Conservation (phyloP, 2,329 filamentous ascomycete species). For the Keithomyces neogunnii region DNA sequence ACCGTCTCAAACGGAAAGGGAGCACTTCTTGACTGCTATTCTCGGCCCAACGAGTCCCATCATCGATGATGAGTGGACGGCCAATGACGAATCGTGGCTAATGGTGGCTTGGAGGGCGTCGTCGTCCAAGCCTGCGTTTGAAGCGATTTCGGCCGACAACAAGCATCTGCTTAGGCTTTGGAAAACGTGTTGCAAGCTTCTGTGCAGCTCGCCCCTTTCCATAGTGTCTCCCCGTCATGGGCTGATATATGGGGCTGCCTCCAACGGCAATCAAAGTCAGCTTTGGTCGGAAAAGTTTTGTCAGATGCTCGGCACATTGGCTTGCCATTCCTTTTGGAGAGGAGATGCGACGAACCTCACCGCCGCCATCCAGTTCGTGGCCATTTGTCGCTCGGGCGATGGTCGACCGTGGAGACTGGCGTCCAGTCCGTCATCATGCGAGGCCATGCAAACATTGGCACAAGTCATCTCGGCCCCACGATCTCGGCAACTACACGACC, state of each 20-base stretch:
- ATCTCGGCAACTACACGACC: background rate
- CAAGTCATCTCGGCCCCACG: background rate
- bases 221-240: conserved; percentile 1
- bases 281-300: conserved; percentile 4
- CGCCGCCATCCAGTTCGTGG: conserved; percentile 1
- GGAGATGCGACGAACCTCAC: background rate
- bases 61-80: background rate
- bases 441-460: background rate
- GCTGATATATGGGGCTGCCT: background rate
- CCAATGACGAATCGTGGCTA: background rate
- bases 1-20: too few relatives aligned
- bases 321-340: conserved; percentile 2
- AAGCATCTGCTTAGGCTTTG: conserved; percentile 1
- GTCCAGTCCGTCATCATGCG: background rate
- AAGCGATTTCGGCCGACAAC: background rate
- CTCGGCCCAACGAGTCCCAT: background rate
- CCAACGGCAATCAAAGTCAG: background rate
- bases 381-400: conserved; percentile 1
- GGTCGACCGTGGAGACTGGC: conserved; percentile 2
- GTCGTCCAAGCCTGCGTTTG: background rate
- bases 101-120: background rate
- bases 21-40: background rate
- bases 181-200: background rate
- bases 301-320: background rate
- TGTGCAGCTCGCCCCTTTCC: background rate